Evolutionary conservation across 495 filamentous ascomycete genomes (phyloP), one percentile per base, ranked within the genome.

Genomic region (Annulohypoxylon stygium): DNA sequence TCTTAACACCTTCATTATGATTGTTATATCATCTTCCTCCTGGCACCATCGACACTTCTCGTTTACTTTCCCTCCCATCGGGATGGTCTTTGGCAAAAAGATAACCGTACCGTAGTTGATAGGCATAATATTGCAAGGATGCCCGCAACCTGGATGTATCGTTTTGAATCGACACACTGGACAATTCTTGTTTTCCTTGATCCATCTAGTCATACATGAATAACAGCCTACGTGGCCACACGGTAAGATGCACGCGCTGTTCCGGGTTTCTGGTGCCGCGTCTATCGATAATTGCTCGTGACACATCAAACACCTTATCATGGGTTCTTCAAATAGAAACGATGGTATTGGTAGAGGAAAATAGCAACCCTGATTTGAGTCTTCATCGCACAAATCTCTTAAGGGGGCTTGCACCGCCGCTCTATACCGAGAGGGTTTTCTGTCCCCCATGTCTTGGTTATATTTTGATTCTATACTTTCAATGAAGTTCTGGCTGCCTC

Each of bases 211-310:
- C 4, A 74, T 11, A 26, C 77, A 78, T 0, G 4, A 16, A n/a
- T 65, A 16, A 47, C 77, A 78, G 1, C 14, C 53, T 1, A 77
- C 41, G 14, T 78, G 77, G 0, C 77, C 77, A 34, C 77, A 78
- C 0, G 77, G 72, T 0, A 76, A 26, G 4, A 78, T 73, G 1
- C 57, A 26, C 0, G 70, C 47, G 1, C 4, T n/a, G 39, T 43
- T 4, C 14, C 4, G 12, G 4, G 12, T 3, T 3, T n/a, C 12
- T 14, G 10, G 14, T 9, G 7, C 37, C 14, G 12, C 4, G 39
- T 43, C 39, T 30, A 43, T 43, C 39, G 12, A 14, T 4, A 43
- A 4, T 14, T 5, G 14, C 6, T 45, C 48, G 7, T 43, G 57
- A 34, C 77, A 78, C 9, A 78, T 77, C 43, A 74, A 61, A 25